These are phyloP conservation scores for Jamesozyma rosinii DNA, from an alignment of 805 yeast species.

Conservation along the genomic window DNA sequence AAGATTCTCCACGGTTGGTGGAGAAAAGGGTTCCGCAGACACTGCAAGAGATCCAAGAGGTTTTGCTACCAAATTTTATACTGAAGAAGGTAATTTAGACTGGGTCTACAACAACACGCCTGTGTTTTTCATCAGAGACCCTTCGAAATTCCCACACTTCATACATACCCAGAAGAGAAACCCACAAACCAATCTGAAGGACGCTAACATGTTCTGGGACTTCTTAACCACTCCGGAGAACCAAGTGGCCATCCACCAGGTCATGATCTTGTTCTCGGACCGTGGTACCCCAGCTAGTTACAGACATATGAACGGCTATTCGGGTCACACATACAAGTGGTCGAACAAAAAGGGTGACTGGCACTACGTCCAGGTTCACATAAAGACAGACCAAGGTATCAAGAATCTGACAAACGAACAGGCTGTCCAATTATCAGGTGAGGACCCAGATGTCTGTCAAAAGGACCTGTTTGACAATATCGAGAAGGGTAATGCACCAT, in stretches of 20 bases:
- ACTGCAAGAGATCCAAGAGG: conserved; percentile 65
- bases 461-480: conserved; percentile 72
- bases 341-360: conserved; percentile 45
- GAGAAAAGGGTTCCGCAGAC: conserved; percentile 59
- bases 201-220: conserved; percentile 80
- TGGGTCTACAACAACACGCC: conserved; percentile 73
- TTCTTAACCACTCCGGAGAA: conserved; percentile 52
- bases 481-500: conserved; percentile 67
- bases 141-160: conserved; percentile 53
- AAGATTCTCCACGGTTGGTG: conserved; percentile 69
- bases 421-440: conserved; percentile 58
- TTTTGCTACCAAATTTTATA: conserved; percentile 53
- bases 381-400: conserved; percentile 46
- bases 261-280: conserved; percentile 50
- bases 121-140: conserved; percentile 55
- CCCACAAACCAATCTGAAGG: conserved; percentile 66
- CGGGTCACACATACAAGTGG: conserved; percentile 60
- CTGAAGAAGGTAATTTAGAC: conserved; percentile 60
- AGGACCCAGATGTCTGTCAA: conserved; percentile 75
- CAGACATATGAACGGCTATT: conserved; percentile 55
- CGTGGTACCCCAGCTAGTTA: conserved; percentile 51
- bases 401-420: conserved; percentile 50
- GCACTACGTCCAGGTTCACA: conserved; percentile 51
- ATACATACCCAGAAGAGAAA: conserved; percentile 65
- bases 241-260: conserved; percentile 73